Base-by-base conservation (phyloP, 179 eudicot genomes). In the Camellia oleifera region DNA sequence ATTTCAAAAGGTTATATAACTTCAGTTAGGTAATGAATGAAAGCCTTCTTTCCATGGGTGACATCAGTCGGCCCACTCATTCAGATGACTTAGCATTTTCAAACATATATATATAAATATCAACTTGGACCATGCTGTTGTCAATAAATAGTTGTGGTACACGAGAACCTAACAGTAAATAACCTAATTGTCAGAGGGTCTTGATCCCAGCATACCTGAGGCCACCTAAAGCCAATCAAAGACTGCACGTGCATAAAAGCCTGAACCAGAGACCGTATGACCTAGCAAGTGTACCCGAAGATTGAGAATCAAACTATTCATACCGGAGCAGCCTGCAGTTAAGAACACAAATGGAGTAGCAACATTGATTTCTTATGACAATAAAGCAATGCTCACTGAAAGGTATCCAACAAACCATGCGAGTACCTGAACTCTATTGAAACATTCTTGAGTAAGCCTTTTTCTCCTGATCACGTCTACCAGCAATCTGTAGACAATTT, bases 391-490 rank as follows among this genome's bases (percentile, higher is more conserved):
- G 69, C 75, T 79, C 42, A 63, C 61, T 8, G 45, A 11, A 81
- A 78, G 17, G 42, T 57, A 44, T 77, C 66, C 58, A 15, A 56
- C 63, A 60, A 58, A 83, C 82, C 84, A 14, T 44, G 67, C 14
- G 12, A 65, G 60, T 10, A 64, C 61, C 58, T 50, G 77, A 77
- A 73, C 69, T 70, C 83, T 84, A 84, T 82, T 82, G 80, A 81
- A 94, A 94, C 97, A 94, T 94, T 82, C 84, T 94, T 62, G 93
- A 81, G 83, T 86, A 94, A 40, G 92, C 88, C 78, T 90, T 90
- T 82, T 94, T 94, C 91, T 94, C 97, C 79, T 72, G 83, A 11
- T 87, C 84, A 82, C 80, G 88, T 73, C 93, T 89, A 74, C 89
- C 94, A 78, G 93, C 91, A 79, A 94, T 94, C 98, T 93, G 89